These are phyloP conservation scores for Mycena latifolia DNA, from an alignment of 768 basidiomycete species.

Conservation along the genomic window DNA sequence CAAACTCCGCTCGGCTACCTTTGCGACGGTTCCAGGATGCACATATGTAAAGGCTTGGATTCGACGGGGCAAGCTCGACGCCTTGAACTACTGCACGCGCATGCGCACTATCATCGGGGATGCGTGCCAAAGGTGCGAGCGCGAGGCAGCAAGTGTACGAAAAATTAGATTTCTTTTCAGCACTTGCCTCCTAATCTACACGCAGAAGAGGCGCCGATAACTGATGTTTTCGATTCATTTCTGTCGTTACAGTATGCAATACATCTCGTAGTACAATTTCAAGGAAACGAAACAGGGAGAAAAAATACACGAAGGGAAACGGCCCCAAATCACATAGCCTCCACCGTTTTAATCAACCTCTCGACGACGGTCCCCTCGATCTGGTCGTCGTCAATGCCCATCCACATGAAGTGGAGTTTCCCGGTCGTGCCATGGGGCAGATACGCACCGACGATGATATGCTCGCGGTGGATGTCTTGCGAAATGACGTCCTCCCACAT, in stretches of 20 bases:
- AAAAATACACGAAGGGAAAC: too few species aligned
- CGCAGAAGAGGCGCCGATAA: too few species aligned
- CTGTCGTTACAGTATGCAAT: neutral
- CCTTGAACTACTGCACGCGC: too few species aligned
- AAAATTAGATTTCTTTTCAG: too few species aligned
- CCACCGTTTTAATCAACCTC: slow-evolving; percentile 29
- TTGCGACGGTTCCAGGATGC: too few species aligned
- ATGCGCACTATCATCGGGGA: too few species aligned
- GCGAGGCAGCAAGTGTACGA: too few species aligned
- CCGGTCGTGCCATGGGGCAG: slow-evolving; percentile 26
- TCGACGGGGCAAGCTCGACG: too few species aligned
- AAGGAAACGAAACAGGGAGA: neutral
- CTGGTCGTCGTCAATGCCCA: slow-evolving; percentile 10
- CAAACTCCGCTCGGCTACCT: neutral
- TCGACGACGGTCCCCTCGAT: slow-evolving; percentile 26
- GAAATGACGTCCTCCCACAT: slow-evolving; percentile 31
- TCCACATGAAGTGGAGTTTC: slow-evolving; percentile 30
- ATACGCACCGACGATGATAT: slow-evolving; percentile 25
- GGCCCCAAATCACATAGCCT: slow-evolving; percentile 3
- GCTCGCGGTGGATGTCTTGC: slow-evolving; percentile 31
- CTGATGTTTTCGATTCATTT: too few species aligned
- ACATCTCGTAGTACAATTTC: neutral
- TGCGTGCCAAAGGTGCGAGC: too few species aligned
- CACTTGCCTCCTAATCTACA: too few species aligned
- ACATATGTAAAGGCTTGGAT: too few species aligned